These are phyloP conservation scores for Ramularia endophylla DNA, from an alignment of 2,329 filamentous ascomycete genomes.

Conservation along the genomic window DNA sequence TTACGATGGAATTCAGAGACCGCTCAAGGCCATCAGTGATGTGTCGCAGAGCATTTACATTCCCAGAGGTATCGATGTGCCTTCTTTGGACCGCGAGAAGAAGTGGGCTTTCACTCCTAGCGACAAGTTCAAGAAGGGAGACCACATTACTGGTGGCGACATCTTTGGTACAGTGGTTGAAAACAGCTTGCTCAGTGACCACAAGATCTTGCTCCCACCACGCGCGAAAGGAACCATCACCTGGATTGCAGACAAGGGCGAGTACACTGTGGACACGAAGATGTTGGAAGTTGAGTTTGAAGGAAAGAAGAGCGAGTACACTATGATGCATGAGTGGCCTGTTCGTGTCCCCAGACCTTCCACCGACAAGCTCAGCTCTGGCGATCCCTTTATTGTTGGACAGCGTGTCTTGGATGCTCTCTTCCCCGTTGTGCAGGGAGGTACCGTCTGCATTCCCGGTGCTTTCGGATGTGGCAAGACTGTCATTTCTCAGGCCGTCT, in stretches of 20 bases:
- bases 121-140: slow-evolving; percentile 76
- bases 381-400: slow-evolving; percentile 89
- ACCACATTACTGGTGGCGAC: slow-evolving; percentile 94
- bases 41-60: slow-evolving; percentile 90
- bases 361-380: slow-evolving; percentile 84
- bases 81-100: slow-evolving; percentile 81
- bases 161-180: slow-evolving; percentile 93
- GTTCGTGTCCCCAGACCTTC: slow-evolving; percentile 91
- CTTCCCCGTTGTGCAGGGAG: slow-evolving; percentile 93
- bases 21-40: slow-evolving; percentile 76
- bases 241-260: slow-evolving; percentile 79
- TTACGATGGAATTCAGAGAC: slow-evolving; percentile 98
- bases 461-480: slow-evolving; percentile 99
- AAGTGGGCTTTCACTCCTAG: slow-evolving; percentile 94
- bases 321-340: slow-evolving; percentile 99
- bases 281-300: slow-evolving; percentile 96
- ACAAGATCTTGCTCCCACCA: slow-evolving; percentile 89
- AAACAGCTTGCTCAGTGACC: slow-evolving; percentile 89
- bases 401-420: slow-evolving; percentile 94
- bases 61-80: slow-evolving; percentile 82
- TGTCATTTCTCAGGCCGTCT: slow-evolving; percentile 96
- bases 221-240: slow-evolving; percentile 89
- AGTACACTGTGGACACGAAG: slow-evolving; percentile 90
- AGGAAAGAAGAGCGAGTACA: slow-evolving; percentile 86
- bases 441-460: slow-evolving; percentile 95